phyloP scores from a whole-genome alignment of 345 rosid species.

The Hypericum androsaemum region DNA sequence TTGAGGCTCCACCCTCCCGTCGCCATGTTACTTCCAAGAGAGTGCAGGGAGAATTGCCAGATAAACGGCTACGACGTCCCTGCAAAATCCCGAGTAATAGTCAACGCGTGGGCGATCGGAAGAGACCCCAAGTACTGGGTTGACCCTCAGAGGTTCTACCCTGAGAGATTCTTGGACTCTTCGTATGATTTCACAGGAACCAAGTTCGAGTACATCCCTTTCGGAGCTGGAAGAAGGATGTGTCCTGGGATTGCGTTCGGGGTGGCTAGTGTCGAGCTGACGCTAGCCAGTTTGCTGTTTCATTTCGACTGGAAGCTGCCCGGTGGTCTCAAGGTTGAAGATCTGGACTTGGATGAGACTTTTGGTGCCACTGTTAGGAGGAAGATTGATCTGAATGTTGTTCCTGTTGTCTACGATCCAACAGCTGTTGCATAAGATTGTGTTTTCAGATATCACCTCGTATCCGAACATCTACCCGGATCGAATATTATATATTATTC shows the following conservation, averaged over 20 bases:
- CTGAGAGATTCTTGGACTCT: too few relatives aligned
- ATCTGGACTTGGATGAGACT: neutral
- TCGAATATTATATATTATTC: too few relatives aligned
- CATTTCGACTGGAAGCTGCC: constrained; percentile 7
- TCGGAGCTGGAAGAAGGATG: constrained; percentile 4
- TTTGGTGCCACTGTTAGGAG: neutral
- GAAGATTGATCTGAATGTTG: neutral
- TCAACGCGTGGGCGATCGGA: too few relatives aligned
- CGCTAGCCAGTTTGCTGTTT: neutral
- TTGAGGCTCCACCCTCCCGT: constrained; percentile 3
- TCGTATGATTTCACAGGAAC: too few relatives aligned
- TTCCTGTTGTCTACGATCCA: neutral
- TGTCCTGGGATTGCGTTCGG: constrained; percentile 2
- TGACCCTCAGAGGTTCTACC: too few relatives aligned
- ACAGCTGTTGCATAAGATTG: too few relatives aligned
- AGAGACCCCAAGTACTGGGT: too few relatives aligned
- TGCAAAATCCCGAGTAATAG: too few relatives aligned
- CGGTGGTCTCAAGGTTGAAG: neutral
- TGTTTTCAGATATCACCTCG: too few relatives aligned
- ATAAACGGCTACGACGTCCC: too few relatives aligned
- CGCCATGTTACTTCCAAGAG: neutral
- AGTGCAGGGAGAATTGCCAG: neutral
- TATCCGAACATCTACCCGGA: too few relatives aligned
- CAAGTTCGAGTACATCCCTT: neutral
- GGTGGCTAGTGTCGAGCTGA: neutral